Conservation (phyloP, 306 rosid genomes). For the Sophora flavescens region DNA sequence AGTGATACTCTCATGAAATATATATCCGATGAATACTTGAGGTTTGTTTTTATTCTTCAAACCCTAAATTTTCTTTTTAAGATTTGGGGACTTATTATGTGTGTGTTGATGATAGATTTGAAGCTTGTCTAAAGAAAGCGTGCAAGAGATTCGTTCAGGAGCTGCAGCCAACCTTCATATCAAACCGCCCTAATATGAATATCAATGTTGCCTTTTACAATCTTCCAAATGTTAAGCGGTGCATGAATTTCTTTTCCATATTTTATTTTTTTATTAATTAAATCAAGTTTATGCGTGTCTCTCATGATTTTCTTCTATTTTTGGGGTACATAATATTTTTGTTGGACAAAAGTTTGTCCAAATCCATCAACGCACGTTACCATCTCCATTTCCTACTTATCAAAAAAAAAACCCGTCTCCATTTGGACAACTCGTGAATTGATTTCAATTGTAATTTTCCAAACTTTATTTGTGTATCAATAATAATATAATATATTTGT, state of each 20-base stretch:
- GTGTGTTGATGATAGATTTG: conserved; percentile 61
- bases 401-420: no score
- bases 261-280: neutral
- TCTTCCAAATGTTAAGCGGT: conserved; percentile 72
- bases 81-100: neutral
- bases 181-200: conserved; percentile 86
- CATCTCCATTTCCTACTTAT: no score
- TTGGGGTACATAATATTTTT: neutral
- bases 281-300: neutral
- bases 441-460: no score
- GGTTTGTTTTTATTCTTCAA: conserved; percentile 49
- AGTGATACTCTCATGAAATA: conserved; percentile 77
- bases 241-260: neutral
- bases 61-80: neutral
- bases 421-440: no score
- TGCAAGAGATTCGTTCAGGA: conserved; percentile 93
- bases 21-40: conserved; percentile 81
- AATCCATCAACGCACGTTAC: no score
- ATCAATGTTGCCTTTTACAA: conserved; percentile 89
- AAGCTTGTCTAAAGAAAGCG: conserved; percentile 81
- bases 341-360: no score
- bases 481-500: no score
- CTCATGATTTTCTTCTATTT: neutral
- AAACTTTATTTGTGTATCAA: no score
- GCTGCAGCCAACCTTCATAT: conserved; percentile 69